Conservation (phyloP, 768 basidiomycete genomes). For the Auricularia heimuer region DNA sequence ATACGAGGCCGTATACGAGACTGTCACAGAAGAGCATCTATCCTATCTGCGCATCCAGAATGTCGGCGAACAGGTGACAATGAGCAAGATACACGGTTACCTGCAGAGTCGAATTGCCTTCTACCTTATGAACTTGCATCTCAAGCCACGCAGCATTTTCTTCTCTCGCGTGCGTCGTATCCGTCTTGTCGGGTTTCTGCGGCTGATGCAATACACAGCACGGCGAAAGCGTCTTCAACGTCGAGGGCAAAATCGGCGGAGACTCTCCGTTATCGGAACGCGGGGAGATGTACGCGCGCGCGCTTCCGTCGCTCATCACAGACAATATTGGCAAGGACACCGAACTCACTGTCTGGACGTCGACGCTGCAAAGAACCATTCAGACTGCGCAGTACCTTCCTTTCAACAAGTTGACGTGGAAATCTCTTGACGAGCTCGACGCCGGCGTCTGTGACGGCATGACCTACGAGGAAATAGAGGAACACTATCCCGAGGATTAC, state of each 20-base stretch:
- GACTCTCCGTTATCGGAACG: slow-evolving; percentile 80
- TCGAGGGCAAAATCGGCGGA: slow-evolving; percentile 96
- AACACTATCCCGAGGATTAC: slow-evolving; percentile 95
- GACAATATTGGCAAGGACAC: slow-evolving; percentile 76
- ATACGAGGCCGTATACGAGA: slow-evolving; percentile 94
- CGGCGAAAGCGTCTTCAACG: slow-evolving; percentile 94
- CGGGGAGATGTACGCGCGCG: slow-evolving; percentile 76
- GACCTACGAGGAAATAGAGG: slow-evolving; percentile 99
- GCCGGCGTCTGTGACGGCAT: slow-evolving; percentile 99
- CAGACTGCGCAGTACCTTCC: slow-evolving; percentile 78
- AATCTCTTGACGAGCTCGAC: slow-evolving; percentile 94
- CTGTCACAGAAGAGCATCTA: slow-evolving; percentile 83
- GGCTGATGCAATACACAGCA: slow-evolving; percentile 45
- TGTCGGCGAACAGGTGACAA: slow-evolving; percentile 81
- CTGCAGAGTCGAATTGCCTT: slow-evolving; percentile 95
- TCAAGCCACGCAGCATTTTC: slow-evolving; percentile 94
- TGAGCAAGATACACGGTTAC: slow-evolving; percentile 86
- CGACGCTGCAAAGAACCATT: slow-evolving; percentile 87
- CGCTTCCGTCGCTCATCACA: slow-evolving; percentile 77
- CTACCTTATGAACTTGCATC: slow-evolving; percentile 95
- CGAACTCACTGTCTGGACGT: slow-evolving; percentile 76
- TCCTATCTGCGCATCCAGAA: slow-evolving; percentile 89
- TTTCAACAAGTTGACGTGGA: slow-evolving; percentile 94
- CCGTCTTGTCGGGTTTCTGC: not conserved
- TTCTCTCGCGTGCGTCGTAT: slow-evolving; percentile 68